These are phyloP conservation scores for Fusarium pseudonygamai DNA, from an alignment of 2,329 filamentous ascomycete genomes.

Conservation along the genomic window DNA sequence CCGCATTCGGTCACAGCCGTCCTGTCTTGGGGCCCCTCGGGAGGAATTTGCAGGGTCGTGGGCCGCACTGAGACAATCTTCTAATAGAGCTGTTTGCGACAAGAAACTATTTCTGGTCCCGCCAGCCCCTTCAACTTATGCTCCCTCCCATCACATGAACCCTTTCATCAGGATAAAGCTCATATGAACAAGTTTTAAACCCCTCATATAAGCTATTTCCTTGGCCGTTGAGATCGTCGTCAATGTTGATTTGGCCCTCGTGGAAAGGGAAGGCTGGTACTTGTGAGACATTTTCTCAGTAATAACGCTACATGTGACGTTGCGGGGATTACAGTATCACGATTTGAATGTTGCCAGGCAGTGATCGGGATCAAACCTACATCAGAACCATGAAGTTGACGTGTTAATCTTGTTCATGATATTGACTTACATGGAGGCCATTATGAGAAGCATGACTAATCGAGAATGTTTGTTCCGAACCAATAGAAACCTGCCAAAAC, in stretches of 20 bases:
- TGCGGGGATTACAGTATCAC: neutral
- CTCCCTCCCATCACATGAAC: constrained; percentile 8
- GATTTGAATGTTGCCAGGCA: neutral
- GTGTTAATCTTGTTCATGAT: neutral
- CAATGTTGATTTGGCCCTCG: constrained; percentile 3
- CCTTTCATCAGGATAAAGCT: neutral
- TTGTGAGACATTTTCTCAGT: constrained; percentile 30
- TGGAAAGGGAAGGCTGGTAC: constrained; percentile 19
- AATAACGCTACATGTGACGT: neutral
- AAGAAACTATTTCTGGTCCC: constrained; percentile 9
- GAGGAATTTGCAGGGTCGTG: constrained; percentile 23
- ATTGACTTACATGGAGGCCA: constrained; percentile 19
- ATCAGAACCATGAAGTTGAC: neutral
- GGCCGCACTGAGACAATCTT: constrained; percentile 31
- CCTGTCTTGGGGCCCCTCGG: constrained; percentile 8
- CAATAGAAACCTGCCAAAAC: constrained; percentile 39
- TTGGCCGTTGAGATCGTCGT: constrained; percentile 8
- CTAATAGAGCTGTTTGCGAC: constrained; percentile 20
- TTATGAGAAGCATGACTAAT: constrained; percentile 31
- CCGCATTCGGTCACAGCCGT: constrained; percentile 13
- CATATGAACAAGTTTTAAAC: constrained; percentile 8
- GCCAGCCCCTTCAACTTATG: constrained; percentile 37
- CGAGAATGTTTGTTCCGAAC: neutral
- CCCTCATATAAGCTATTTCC: constrained; percentile 2
- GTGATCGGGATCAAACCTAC: neutral